Percentiles rank a stretch among this genome's conserved stretches.
These are phyloP conservation scores for Wallacemonas sp. DNA, from an alignment of 208 protist genomes.

Conservation along the genomic window DNA sequence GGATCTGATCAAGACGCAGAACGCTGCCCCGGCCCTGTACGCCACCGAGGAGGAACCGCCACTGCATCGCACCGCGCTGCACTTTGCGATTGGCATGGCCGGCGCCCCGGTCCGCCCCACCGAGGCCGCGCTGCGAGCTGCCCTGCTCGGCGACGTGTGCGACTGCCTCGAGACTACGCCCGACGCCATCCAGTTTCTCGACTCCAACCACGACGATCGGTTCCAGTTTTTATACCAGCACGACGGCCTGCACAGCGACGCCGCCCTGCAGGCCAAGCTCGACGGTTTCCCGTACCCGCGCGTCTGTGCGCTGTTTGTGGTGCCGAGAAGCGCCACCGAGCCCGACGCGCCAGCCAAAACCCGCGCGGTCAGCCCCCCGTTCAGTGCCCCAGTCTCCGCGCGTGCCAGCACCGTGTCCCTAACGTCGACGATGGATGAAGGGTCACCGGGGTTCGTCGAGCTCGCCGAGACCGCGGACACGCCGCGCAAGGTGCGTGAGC, in stretches of 20 bases:
- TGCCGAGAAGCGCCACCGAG: neutral
- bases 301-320: conserved; percentile 10
- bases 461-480: neutral
- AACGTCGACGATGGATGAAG: neutral
- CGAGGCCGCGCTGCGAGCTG: neutral
- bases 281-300: conserved; percentile 12
- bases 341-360: neutral
- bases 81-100: conserved; percentile 16
- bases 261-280: conserved; percentile 1
- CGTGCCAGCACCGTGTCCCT: neutral
- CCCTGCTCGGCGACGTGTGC: conserved; percentile 8
- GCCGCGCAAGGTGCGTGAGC: neutral
- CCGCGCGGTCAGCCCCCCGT: neutral
- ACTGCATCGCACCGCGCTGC: conserved; percentile 8
- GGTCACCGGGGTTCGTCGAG: neutral
- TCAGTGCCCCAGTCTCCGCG: neutral
- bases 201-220: conserved; percentile 9
- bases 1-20: conserved; percentile 9
- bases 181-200: neutral
- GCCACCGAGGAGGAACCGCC: conserved; percentile 4
- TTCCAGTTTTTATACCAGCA: conserved; percentile 15
- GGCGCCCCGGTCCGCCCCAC: conserved; percentile 1
- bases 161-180: conserved; percentile 11
- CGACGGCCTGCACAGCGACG: conserved; percentile 9
- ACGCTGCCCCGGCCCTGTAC: neutral